Conservation (phyloP, 2,329 filamentous ascomycete species). For the Ophiosphaerella narmari region DNA sequence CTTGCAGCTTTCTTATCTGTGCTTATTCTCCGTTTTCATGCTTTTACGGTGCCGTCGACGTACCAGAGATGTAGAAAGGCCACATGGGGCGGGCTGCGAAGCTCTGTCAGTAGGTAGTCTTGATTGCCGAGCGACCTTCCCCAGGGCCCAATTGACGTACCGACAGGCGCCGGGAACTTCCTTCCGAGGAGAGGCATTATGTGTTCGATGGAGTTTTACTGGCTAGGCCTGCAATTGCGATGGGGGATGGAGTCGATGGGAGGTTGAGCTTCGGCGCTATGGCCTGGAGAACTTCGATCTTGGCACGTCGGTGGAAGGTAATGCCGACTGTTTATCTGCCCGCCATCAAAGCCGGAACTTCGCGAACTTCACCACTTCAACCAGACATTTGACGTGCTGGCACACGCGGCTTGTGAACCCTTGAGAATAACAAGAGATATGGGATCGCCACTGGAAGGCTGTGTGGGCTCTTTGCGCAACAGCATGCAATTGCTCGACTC, state of each 20-base stretch:
- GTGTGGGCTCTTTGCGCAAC: constrained; percentile 63
- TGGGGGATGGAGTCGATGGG: constrained; percentile 34
- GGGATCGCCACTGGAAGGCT: constrained; percentile 58
- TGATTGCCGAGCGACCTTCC: constrained; percentile 1
- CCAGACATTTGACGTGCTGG: neutral
- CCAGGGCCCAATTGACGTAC: constrained; percentile 43
- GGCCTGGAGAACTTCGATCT: constrained; percentile 32
- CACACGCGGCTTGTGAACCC: neutral
- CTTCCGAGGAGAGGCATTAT: constrained; percentile 55
- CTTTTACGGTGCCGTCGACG: constrained; percentile 46
- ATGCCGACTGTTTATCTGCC: constrained; percentile 25
- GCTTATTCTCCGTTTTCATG: neutral
- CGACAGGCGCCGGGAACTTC: constrained; percentile 57
- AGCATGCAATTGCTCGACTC: constrained; percentile 66
- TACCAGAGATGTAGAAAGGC: constrained; percentile 96
- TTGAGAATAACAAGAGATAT: constrained; percentile 13
- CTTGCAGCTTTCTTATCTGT: neutral
- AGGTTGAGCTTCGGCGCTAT: constrained; percentile 23
- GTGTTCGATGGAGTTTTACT: constrained; percentile 36
- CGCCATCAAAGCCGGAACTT: constrained; percentile 12
- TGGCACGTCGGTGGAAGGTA: constrained; percentile 29
- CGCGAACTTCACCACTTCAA: constrained; percentile 11
- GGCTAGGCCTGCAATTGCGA: constrained; percentile 35
- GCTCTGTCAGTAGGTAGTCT: constrained; percentile 35
- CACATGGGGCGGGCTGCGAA: constrained; percentile 80